Percentiles rank a stretch among this genome's conserved stretches.
Evolutionary conservation across 176 grass and related monocot species (phyloP).

Genomic region (Carex pumila): DNA sequence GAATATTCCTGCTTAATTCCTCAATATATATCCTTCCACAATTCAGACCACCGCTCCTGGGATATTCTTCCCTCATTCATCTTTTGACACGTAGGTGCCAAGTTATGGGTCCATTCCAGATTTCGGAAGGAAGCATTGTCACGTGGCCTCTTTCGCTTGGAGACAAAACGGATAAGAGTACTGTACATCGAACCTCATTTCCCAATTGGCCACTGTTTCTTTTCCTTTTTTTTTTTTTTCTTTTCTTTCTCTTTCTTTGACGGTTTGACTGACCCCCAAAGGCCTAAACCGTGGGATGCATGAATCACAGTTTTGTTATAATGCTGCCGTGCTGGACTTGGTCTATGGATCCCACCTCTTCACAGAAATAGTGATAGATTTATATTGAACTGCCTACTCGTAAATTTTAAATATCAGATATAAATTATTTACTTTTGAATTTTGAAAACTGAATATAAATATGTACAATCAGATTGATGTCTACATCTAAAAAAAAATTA

Average conservation of each 20-base stretch:
- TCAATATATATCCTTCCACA: not conserved
- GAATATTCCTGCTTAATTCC: not conserved
- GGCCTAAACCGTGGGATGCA: not conserved
- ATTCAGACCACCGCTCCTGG: not conserved
- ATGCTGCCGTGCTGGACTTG: not conserved
- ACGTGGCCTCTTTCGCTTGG: conserved; percentile 4
- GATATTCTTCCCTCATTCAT: not conserved
- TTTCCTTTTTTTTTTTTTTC: too few species aligned
- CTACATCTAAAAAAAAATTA: too few species aligned
- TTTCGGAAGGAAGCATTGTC: not conserved
- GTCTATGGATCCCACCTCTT: not conserved
- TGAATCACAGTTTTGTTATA: not conserved
- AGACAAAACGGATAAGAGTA: conserved; percentile 15
- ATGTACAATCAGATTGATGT: too few species aligned
- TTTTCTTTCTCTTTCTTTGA: not conserved
- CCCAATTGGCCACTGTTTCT: not conserved
- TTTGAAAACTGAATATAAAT: too few species aligned
- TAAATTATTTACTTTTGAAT: too few species aligned
- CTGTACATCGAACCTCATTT: not conserved
- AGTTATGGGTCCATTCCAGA: not conserved
- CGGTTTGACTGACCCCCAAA: not conserved
- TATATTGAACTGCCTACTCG: too few species aligned
- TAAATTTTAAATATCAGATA: too few species aligned
- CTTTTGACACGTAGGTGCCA: not conserved
- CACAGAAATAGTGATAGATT: too few species aligned